Base-by-base conservation (phyloP, 208 protist genomes). In the Leishmania gerbilli region DNA sequence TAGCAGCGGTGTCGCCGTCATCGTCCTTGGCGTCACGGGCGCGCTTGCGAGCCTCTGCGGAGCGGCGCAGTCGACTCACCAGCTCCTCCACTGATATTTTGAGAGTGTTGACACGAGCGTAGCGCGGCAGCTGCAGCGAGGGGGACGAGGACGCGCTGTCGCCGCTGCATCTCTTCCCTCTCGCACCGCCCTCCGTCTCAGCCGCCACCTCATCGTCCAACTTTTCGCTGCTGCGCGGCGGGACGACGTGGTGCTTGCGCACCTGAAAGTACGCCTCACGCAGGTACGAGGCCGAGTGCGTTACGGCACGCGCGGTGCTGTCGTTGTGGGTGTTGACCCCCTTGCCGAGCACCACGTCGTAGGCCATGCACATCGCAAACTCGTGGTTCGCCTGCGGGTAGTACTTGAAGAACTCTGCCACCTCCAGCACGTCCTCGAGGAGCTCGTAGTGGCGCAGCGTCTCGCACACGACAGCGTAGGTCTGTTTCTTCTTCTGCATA, bases 401-500 rank as follows among this genome's bases (percentile, higher is more conserved):
- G 81, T 95, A 97, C 82, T 95, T 87, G 81, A 93, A 96, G 75
- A 98, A 97, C 84, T 95, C 90, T 0, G 92, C 86, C 37, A 87
- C 85, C 74, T 92, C 88, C 13, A 98, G 87, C 37, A 98, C 90
- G 60, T 97, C 93, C 69, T 96, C 84, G 40, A 98, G 82, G 49
- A 98, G 87, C 71, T 98, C 91, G 85, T 95, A 96, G 84, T 97
- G 89, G 13, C 93, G 89, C 56, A 97, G 84, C 34, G 96, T 98
- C 80, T 97, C 94, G 77, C 93, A 97, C 5, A 97, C 94, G 0
- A 98, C 91, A n/a, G 96, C 96, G 83, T 98, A 98, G 0, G 96
- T 98, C 76, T 97, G 93, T 77, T 92, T 93, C 84, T 98, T 98
- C 84, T 97, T 98, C 71, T 98, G 95, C 88, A 98, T 92, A 49